A percentile compares a stretch with the other conserved stretches of the same genome.
Conservation (phyloP, 1,284 basidiomycete genomes). For the Schizophyllum amplum region DNA sequence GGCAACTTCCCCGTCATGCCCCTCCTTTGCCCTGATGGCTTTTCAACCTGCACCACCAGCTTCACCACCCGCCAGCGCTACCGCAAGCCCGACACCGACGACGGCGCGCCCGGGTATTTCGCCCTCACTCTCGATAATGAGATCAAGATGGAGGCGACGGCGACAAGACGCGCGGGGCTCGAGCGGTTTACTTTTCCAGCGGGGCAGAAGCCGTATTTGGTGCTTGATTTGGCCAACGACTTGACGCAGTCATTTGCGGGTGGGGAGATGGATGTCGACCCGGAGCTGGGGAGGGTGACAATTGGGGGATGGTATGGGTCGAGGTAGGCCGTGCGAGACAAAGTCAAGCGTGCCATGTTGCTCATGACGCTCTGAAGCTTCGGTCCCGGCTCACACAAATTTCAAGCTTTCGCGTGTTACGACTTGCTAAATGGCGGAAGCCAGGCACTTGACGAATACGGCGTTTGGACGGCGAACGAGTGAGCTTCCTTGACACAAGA, state of each 20-base stretch:
- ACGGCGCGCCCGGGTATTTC: slow-evolving; percentile 62
- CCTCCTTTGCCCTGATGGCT: slow-evolving; percentile 50
- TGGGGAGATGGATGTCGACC: slow-evolving; percentile 51
- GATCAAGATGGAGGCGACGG: slow-evolving; percentile 60
- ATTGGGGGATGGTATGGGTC: slow-evolving; percentile 57
- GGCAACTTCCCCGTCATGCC: slow-evolving; percentile 70
- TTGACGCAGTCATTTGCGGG: slow-evolving; percentile 54
- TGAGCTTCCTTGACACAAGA: slow-evolving; percentile 26
- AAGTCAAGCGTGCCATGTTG: background rate
- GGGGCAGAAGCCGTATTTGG: slow-evolving; percentile 53
- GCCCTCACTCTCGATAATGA: slow-evolving; percentile 43
- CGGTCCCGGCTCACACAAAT: slow-evolving; percentile 46
- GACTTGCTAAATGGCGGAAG: slow-evolving; percentile 48
- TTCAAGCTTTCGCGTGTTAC: slow-evolving; percentile 63
- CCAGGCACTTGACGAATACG: slow-evolving; percentile 53
- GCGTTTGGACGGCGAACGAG: slow-evolving; percentile 59
- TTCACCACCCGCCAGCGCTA: slow-evolving; percentile 45
- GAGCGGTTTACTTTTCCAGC: slow-evolving; percentile 61
- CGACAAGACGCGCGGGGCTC: slow-evolving; percentile 57
- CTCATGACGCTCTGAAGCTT: slow-evolving; percentile 33
- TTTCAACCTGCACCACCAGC: slow-evolving; percentile 53
- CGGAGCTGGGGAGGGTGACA: slow-evolving; percentile 45
- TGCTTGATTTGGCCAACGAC: slow-evolving; percentile 58
- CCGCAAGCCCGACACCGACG: slow-evolving; percentile 57
- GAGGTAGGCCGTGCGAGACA: slow-evolving; percentile 32